Conservation (phyloP, 345 rosid genomes). For the Citrus australasica region DNA sequence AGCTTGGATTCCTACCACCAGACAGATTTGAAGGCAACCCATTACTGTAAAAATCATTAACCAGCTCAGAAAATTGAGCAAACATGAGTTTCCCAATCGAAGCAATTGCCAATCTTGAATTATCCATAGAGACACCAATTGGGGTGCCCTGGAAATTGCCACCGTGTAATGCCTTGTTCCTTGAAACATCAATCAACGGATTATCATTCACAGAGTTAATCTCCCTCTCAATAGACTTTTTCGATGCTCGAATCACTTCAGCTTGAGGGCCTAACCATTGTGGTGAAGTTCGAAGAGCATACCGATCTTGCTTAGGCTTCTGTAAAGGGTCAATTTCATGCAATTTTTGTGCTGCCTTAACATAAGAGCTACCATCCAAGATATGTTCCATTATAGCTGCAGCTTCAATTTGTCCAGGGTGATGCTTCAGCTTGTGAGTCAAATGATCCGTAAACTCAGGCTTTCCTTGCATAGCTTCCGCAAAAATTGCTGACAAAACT, state of each 20-base stretch:
- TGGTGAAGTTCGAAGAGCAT: slow-evolving; percentile 54
- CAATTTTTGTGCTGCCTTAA: slow-evolving; percentile 40
- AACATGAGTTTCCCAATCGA: slow-evolving; percentile 66
- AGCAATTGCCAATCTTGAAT: slow-evolving; percentile 58
- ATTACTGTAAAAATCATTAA: slow-evolving; percentile 44
- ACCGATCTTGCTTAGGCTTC: slow-evolving; percentile 58
- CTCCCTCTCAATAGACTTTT: slow-evolving; percentile 60
- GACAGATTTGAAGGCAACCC: slow-evolving; percentile 50
- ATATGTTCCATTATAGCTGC: slow-evolving; percentile 69
- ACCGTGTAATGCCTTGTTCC: slow-evolving; percentile 43
- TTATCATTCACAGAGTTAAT: slow-evolving; percentile 61
- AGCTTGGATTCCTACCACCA: slow-evolving; percentile 38
- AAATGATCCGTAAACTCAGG: slow-evolving; percentile 62
- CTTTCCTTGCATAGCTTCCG: slow-evolving; percentile 61
- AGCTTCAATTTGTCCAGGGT: slow-evolving; percentile 67
- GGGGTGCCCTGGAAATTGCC: slow-evolving; percentile 76
- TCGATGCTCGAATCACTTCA: slow-evolving; percentile 53
- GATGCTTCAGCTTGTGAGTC: slow-evolving; percentile 63
- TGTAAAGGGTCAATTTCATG: slow-evolving; percentile 54
- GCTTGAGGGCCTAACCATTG: slow-evolving; percentile 65
- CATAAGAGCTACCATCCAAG: slow-evolving; percentile 51
- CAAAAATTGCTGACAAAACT: slow-evolving; percentile 49
- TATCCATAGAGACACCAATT: slow-evolving; percentile 74
- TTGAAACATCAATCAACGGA: slow-evolving; percentile 44
- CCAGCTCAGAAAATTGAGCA: slow-evolving; percentile 49